A percentile compares a stretch with the other conserved stretches of the same genome.
phyloP scores from a whole-genome alignment of 2,329 filamentous ascomycete genomes.

The Fusarium mexicanum region DNA sequence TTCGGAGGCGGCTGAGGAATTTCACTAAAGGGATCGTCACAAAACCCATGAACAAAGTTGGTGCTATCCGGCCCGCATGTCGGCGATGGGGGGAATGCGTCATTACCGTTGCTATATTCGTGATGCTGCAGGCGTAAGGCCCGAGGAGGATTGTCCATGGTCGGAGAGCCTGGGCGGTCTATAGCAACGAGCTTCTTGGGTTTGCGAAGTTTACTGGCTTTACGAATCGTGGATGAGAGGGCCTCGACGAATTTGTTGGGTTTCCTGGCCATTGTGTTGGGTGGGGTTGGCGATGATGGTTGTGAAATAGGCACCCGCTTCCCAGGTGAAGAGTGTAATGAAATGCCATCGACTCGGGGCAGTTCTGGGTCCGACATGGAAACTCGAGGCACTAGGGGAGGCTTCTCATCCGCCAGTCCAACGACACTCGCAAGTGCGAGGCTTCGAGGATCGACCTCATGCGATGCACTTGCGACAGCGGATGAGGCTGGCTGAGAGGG shows the following conservation, averaged over 20 bases:
- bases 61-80: slow-evolving; percentile 41
- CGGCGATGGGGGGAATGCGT: slow-evolving; percentile 41
- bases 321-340: slow-evolving; percentile 50
- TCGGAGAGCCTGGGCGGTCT: slow-evolving; percentile 46
- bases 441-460: slow-evolving; percentile 46
- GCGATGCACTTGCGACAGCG: slow-evolving; percentile 15
- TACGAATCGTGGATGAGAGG: slow-evolving; percentile 53
- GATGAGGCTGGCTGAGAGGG: slow-evolving; percentile 36
- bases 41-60: slow-evolving; percentile 50
- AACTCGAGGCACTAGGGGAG: slow-evolving; percentile 44
- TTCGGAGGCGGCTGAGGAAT: slow-evolving; percentile 39
- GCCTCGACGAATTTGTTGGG: slow-evolving; percentile 54
- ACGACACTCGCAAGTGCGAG: slow-evolving; percentile 36
- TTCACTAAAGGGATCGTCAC: slow-evolving; percentile 53
- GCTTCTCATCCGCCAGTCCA: slow-evolving; percentile 29
- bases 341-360: slow-evolving; percentile 58
- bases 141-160: slow-evolving; percentile 47
- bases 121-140: slow-evolving; percentile 47
- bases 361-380: slow-evolving; percentile 61
- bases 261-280: slow-evolving; percentile 45
- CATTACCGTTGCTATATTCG: slow-evolving; percentile 34
- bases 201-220: slow-evolving; percentile 50
- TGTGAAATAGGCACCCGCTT: slow-evolving; percentile 45
- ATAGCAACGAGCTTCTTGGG: slow-evolving; percentile 39
- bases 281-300: slow-evolving; percentile 48